Base-by-base conservation (phyloP, 1,139 yeast species). In the Magnusiomyces magnusii region DNA sequence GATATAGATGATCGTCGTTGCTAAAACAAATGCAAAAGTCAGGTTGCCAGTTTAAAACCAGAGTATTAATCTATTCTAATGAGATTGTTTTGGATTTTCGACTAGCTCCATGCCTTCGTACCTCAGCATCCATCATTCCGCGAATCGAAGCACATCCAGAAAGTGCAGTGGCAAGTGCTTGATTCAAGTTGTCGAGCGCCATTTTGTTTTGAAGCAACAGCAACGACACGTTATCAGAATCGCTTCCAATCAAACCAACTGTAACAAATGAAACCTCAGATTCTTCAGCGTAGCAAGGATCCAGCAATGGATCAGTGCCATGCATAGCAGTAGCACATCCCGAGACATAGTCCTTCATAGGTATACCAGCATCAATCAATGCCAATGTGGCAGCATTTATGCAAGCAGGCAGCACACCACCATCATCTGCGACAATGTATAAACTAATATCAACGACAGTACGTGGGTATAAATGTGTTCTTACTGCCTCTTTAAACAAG, bases 371-470 rank as follows among this genome's bases (percentile, higher is more conserved):
- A 73, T 95, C 98, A 53, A 93, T 84, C 56, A 93, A 77, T 0
- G 97, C 98, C 65, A 93, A 75, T 0, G 97, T 89, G 56, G 88
- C 82, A n/a, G 97, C 90, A 70, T 95, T 93, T 55, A 90, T 79
- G 67, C 95, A 82, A 0, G 88, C 80, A 0, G 96, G 83, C 64
- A 93, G 74, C 55, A 92, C 71, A 0, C 97, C 96, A 42, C 99
- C 99, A 69, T 95, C 99, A 67, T 90, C 90, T 10, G 93, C 85
- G 61, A 93, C 76, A 0, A 93, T 91, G 65, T 88, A 89, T 21
- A 92, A 75, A 58, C 82, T 82, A 17, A 92, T 80, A 57, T 82
- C 83, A 44, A 95, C 87, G 54, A 84, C 79, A 0, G 97, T 91
- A 62, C 97, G 78, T 1, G 97, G 95, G 68, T 90, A 88, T 65